phyloP scores from a whole-genome alignment of 1,284 basidiomycete species.

The Mycosarcoma mackinlayi region DNA sequence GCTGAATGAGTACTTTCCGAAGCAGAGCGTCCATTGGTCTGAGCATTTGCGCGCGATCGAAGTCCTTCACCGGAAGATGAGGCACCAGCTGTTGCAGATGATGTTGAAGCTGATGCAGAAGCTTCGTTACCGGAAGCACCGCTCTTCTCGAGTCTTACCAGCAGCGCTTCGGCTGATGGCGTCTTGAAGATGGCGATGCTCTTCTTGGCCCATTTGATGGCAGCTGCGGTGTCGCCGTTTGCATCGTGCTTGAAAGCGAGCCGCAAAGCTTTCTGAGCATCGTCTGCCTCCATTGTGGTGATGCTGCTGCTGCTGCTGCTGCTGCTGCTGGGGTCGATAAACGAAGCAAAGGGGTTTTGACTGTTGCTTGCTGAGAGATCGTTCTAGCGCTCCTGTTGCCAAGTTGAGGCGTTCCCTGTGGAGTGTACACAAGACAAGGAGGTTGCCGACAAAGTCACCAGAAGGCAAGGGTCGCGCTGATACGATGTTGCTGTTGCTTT shows the following conservation, averaged over 20 bases:
- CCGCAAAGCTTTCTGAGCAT: slow-evolving; percentile 61
- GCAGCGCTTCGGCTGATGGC: slow-evolving; percentile 78
- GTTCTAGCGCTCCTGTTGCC: too few relatives aligned
- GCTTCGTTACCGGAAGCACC: slow-evolving; percentile 68
- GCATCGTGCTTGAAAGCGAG: slow-evolving; percentile 64
- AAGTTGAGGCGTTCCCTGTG: too few relatives aligned
- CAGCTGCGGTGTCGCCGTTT: slow-evolving; percentile 69
- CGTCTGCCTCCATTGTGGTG: slow-evolving; percentile 55
- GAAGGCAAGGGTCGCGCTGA: too few relatives aligned
- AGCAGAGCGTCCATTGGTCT: slow-evolving; percentile 67
- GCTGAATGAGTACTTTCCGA: slow-evolving; percentile 58
- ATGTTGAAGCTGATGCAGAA: slow-evolving; percentile 69
- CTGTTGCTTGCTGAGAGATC: too few relatives aligned
- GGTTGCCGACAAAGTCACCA: too few relatives aligned
- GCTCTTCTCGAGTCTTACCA: slow-evolving; percentile 73
- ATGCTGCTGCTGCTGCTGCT: too few relatives aligned
- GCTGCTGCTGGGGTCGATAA: slow-evolving; percentile 4
- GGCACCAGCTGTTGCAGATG: slow-evolving; percentile 72
- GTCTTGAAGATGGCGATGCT: slow-evolving; percentile 85
- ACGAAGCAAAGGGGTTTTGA: slow-evolving; percentile 14
- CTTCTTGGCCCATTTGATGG: slow-evolving; percentile 91
- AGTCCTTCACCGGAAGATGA: slow-evolving; percentile 71
- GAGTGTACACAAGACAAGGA: too few relatives aligned
- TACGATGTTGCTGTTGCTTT: too few relatives aligned
- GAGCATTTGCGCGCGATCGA: slow-evolving; percentile 69